A percentile compares a stretch with the other conserved stretches of the same genome.
Evolutionary conservation across 805 yeast species (phyloP).

Genomic region (Pichia pseudocactophila): DNA sequence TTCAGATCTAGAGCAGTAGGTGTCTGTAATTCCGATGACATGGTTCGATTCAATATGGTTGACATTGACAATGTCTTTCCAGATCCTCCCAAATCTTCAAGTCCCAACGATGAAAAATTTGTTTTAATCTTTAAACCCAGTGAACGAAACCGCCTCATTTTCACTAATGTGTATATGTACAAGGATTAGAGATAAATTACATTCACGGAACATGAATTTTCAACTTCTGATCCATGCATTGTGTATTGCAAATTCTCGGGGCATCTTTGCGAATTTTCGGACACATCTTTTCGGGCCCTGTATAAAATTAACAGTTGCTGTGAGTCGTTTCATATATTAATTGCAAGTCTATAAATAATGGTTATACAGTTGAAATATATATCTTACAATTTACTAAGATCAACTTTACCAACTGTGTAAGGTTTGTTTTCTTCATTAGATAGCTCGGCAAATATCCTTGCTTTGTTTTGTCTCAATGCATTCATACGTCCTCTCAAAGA

Average conservation of each 20-base stretch:
- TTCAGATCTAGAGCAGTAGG: conserved; percentile 3
- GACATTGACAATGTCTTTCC: conserved; percentile 1
- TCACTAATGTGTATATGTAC: too few relatives aligned
- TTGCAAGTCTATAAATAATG: too few relatives aligned
- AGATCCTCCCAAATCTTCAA: background rate
- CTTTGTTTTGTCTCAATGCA: background rate
- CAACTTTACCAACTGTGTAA: conserved; percentile 1
- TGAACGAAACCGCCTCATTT: conserved; percentile 1
- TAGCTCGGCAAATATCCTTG: background rate
- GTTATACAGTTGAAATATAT: too few relatives aligned
- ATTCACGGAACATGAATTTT: too few relatives aligned
- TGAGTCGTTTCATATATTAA: too few relatives aligned
- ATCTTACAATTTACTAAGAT: background rate
- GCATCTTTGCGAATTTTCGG: too few relatives aligned
- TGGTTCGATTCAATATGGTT: background rate
- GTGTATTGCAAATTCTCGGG: too few relatives aligned
- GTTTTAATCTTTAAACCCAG: conserved; percentile 1
- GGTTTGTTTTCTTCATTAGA: background rate
- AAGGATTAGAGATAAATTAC: too few relatives aligned
- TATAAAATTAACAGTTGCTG: too few relatives aligned
- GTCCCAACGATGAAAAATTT: background rate
- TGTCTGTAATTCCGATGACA: background rate
- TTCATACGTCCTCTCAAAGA: conserved; percentile 4
- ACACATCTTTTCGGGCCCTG: too few relatives aligned
- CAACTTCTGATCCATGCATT: too few relatives aligned